These are phyloP conservation scores for Glycyrrhiza uralensis DNA, from an alignment of 306 rosid genomes.

Conservation along the genomic window DNA sequence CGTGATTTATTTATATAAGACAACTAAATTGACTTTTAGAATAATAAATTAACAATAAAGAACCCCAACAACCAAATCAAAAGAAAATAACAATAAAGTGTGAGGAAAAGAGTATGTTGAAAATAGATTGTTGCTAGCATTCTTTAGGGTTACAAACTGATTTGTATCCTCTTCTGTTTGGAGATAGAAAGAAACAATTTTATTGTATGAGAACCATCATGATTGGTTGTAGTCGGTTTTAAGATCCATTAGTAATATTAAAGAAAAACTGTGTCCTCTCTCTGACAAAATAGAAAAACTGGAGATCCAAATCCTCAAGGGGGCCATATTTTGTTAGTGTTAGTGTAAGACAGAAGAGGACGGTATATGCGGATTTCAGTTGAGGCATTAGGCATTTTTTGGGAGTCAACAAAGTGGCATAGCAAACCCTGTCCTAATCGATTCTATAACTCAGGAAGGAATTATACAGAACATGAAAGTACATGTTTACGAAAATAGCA, in stretches of 20 bases:
- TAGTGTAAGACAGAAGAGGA: not conserved
- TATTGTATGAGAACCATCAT: not conserved
- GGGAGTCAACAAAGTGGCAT: not conserved
- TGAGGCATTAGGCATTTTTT: not conserved
- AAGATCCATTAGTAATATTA: not conserved
- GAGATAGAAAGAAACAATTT: not conserved
- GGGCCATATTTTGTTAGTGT: not conserved
- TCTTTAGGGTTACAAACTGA: not conserved
- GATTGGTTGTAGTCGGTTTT: not conserved
- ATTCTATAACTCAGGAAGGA: not conserved
- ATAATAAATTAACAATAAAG: not conserved
- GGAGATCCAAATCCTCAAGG: not conserved
- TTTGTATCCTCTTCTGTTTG: not conserved
- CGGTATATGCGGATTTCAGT: not conserved
- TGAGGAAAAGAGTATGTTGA: not conserved
- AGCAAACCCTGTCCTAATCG: not conserved
- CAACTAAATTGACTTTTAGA: not conserved
- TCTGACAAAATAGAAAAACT: not conserved
- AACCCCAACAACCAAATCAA: too few species aligned
- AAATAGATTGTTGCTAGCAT: not conserved
- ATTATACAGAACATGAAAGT: conserved; percentile 9
- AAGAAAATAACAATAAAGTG: too few species aligned
- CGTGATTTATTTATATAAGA: too few species aligned
- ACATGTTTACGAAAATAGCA: not conserved
- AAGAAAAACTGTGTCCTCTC: not conserved